Percentiles rank a stretch among this genome's conserved stretches.
phyloP scores from a whole-genome alignment of 2,329 filamentous ascomycete genomes.

The Venturia carpophila region DNA sequence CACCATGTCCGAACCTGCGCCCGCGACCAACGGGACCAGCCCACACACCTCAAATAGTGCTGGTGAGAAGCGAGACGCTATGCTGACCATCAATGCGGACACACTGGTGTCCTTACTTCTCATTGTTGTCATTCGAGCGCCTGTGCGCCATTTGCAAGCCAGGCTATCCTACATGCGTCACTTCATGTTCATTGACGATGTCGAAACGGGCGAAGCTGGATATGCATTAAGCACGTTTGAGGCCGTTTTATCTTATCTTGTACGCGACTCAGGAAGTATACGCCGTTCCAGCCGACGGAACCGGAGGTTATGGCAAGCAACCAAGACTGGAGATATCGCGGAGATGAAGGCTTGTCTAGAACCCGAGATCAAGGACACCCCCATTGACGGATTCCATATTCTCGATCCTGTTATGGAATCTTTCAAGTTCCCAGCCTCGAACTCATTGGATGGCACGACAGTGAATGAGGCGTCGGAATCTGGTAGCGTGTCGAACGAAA shows the following conservation, averaged over 20 bases:
- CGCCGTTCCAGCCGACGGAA: slow-evolving; percentile 81
- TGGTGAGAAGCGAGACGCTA: slow-evolving; percentile 46
- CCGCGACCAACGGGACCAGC: slow-evolving; percentile 4
- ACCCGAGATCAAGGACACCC: slow-evolving; percentile 33
- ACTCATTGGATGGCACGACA: slow-evolving; percentile 23
- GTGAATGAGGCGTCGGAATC: slow-evolving; percentile 27
- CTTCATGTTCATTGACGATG: slow-evolving; percentile 96
- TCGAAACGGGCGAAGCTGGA: slow-evolving; percentile 91
- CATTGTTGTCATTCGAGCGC: slow-evolving; percentile 85
- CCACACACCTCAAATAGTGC: slow-evolving; percentile 18
- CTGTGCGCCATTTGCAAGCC: slow-evolving; percentile 79
- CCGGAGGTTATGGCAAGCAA: slow-evolving; percentile 78
- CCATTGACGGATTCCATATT: slow-evolving; percentile 1
- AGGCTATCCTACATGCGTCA: slow-evolving; percentile 90
- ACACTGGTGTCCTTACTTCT: slow-evolving; percentile 85
- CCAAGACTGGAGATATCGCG: slow-evolving; percentile 65
- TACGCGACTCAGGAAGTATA: slow-evolving; percentile 71
- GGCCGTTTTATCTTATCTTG: slow-evolving; percentile 82
- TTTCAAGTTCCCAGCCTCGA: slow-evolving; percentile 11
- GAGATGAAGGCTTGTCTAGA: slow-evolving; percentile 75
- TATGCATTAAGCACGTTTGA: slow-evolving; percentile 96
- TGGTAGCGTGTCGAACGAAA: slow-evolving; percentile 15
- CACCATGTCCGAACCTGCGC: slow-evolving; percentile 22
- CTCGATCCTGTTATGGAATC: slow-evolving; percentile 11
- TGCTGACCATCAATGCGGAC: slow-evolving; percentile 72